Base-by-base conservation (phyloP, 2,329 filamentous ascomycete genomes). In the Lizonia empirigonia region DNA sequence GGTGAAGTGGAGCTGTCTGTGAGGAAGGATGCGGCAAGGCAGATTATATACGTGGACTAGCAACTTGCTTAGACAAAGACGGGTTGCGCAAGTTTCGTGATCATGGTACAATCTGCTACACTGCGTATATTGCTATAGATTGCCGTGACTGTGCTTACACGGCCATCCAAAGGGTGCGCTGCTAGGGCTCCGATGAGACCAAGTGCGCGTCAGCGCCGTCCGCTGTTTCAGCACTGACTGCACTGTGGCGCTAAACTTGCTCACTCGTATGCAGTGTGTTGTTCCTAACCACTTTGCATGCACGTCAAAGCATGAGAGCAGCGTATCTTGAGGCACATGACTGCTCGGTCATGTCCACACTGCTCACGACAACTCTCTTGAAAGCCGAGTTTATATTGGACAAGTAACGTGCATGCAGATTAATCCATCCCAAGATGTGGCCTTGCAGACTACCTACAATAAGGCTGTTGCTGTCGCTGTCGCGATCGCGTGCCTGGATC, bases 201-300 rank as follows among this genome's bases (percentile, higher is more conserved):
- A 36, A 56, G 49, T 45, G 45, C 50, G 69, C 41, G 44, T 52
- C 49, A 52, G 32, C 42, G 42, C 42, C 37, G 53, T 55, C 23
- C 40, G 27, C 42, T 45, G 54, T 52, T 57, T 57, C 46, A 58
- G 56, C 49, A 50, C 63, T 54, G 58, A 60, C 48, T 55, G 44
- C 51, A 49, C 33, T 59, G 55, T 60, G 65, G 65, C 65, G 61
- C 61, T 55, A 68, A 71, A 71, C 67, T 61, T 70, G 69, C 69
- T 70, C 69, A 70, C 56, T 55, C 27, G 41, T 46, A 46, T 42
- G 42, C 44, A 47, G 42, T 27, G 42, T 46, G 26, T 47, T 42
- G 30, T 46, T 22, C 24, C 29, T 23, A 22, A 27, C 19, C 12
- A 12, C 9, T 9, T n/a, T 24, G 12, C 26, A 13, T 40, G 29